Evolutionary conservation across 495 filamentous ascomycete species (phyloP).

Genomic region (Lineolata rhizophorae): DNA sequence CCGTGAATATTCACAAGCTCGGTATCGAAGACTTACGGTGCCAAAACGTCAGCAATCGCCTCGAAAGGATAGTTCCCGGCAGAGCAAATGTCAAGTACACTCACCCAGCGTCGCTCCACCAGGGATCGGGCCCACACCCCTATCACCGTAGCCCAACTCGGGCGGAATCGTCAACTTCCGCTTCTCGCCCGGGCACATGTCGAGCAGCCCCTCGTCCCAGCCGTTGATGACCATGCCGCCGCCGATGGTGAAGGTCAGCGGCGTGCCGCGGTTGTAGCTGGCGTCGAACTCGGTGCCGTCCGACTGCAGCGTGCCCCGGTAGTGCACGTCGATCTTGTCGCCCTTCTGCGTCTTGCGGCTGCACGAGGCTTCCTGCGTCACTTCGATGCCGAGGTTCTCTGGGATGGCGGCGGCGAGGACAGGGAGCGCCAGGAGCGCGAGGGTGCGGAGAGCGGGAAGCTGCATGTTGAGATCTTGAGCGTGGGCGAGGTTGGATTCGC

Average conservation of each 20-base stretch:
- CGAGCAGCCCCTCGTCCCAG: slow-evolving; percentile 21
- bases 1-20: slow-evolving; percentile 19
- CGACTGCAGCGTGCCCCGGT: slow-evolving; percentile 21
- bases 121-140: slow-evolving; percentile 20
- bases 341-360: slow-evolving; percentile 17
- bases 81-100: slow-evolving; percentile 1
- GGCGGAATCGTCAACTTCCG: slow-evolving; percentile 21
- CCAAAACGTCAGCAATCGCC: no score
- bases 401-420: slow-evolving; percentile 68
- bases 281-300: slow-evolving; percentile 21
- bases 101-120: slow-evolving; percentile 15
- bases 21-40: slow-evolving; percentile 19
- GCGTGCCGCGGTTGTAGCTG: slow-evolving; percentile 22
- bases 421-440: slow-evolving; percentile 67
- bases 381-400: slow-evolving; percentile 21
- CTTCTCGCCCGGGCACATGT: slow-evolving; percentile 24
- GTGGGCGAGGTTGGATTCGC: no score
- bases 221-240: slow-evolving; percentile 25
- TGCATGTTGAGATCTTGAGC: no score
- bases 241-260: slow-evolving; percentile 20
- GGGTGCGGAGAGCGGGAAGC: no score
- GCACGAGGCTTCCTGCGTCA: slow-evolving; percentile 16
- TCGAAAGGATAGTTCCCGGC: no score
- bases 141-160: slow-evolving; percentile 18
- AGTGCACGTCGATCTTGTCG: slow-evolving; percentile 23